Percentiles rank a stretch among this genome's conserved stretches.
These are phyloP conservation scores for Earliella scabrosa DNA, from an alignment of 1,284 basidiomycete species.

Conservation along the genomic window DNA sequence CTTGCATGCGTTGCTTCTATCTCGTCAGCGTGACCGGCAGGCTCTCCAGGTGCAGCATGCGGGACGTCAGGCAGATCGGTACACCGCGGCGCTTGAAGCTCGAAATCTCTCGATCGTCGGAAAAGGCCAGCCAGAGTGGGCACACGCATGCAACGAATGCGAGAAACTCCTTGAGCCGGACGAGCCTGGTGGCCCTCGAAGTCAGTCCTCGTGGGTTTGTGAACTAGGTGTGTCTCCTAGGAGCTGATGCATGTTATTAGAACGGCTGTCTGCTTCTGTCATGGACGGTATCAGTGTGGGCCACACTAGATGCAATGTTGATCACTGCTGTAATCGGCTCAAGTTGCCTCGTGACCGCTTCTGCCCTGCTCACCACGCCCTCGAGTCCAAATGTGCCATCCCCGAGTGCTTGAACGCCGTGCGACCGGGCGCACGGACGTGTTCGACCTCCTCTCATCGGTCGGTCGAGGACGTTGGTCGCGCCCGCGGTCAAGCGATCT, in stretches of 20 bases:
- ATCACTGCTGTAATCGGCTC: slow-evolving; percentile 24
- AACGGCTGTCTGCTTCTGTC: slow-evolving; percentile 28
- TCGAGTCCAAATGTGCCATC: no score
- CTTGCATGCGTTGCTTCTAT: neutral
- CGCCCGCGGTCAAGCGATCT: no score
- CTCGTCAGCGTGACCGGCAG: no score
- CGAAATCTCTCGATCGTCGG: neutral
- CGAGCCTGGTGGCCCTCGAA: no score
- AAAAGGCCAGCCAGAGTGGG: slow-evolving; percentile 30
- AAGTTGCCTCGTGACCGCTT: slow-evolving; percentile 28
- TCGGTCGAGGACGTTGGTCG: no score
- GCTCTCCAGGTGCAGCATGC: slow-evolving; percentile 4
- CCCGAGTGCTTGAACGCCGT: no score
- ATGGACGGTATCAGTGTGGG: slow-evolving; percentile 38
- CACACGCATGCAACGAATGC: slow-evolving; percentile 35
- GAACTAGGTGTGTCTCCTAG: neutral
- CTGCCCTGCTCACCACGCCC: slow-evolving; percentile 31
- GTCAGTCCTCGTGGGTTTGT: slow-evolving; percentile 5
- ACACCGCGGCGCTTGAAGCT: neutral
- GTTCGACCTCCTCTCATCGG: no score
- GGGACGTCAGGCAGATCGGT: slow-evolving; percentile 19
- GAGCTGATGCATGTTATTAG: slow-evolving; percentile 7
- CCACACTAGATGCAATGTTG: slow-evolving; percentile 31
- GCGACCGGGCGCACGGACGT: no score
- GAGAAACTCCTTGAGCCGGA: slow-evolving; percentile 12